Evolutionary conservation across 1,139 yeast species (phyloP).

Genomic region (Blastobotrys petasosporus): DNA sequence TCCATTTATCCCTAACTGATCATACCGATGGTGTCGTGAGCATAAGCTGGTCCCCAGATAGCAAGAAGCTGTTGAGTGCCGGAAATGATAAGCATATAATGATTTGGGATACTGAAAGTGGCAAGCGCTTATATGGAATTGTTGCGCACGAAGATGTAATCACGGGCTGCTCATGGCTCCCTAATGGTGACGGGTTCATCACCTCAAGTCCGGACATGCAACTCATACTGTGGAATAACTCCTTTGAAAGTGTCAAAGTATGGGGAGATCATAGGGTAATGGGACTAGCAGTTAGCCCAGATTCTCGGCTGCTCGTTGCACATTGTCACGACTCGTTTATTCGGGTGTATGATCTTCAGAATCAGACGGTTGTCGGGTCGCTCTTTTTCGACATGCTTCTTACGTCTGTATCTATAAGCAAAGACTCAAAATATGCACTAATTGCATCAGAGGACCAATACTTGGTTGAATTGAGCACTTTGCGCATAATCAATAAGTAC

Average conservation of each 20-base stretch:
- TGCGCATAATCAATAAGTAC: conserved; percentile 52
- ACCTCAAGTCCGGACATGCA: conserved; percentile 77
- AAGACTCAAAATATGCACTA: conserved; percentile 45
- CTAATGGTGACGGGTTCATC: conserved; percentile 53
- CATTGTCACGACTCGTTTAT: conserved; percentile 46
- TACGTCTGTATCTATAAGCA: conserved; percentile 45
- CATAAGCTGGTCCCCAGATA: conserved; percentile 69
- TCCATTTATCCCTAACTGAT: conserved; percentile 39
- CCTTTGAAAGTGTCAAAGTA: conserved; percentile 37
- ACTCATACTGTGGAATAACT: conserved; percentile 53
- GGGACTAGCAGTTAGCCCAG: conserved; percentile 61
- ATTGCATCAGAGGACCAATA: conserved; percentile 76
- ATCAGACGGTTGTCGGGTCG: background rate
- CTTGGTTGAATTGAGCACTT: conserved; percentile 59
- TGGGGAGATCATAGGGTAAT: conserved; percentile 52
- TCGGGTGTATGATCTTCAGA: background rate
- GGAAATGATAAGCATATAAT: conserved; percentile 61
- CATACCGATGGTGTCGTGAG: conserved; percentile 60
- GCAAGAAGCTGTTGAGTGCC: conserved; percentile 59
- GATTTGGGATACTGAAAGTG: conserved; percentile 50
- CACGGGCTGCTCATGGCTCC: conserved; percentile 75
- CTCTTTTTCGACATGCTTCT: conserved; percentile 37
- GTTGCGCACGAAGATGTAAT: conserved; percentile 28
- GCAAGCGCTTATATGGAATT: background rate
- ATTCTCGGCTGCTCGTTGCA: conserved; percentile 57